Evolutionary conservation across 73 alveolate species (phyloP).

Genomic region (Tetrahymena borealis): DNA sequence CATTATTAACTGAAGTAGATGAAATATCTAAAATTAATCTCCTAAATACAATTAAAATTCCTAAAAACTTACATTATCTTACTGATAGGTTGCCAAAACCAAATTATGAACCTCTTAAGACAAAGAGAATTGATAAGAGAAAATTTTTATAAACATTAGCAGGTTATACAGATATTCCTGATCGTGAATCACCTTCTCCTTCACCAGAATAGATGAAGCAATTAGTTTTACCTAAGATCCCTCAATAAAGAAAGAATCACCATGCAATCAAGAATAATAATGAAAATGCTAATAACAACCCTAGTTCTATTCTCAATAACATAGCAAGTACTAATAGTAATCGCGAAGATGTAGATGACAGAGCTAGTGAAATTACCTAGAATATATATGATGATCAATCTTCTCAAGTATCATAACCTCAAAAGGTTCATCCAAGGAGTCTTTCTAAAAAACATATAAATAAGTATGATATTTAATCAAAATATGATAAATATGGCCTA

Average conservation of each 20-base stretch:
- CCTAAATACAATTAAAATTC: constrained; percentile 58
- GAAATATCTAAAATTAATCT: constrained; percentile 51
- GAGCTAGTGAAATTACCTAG: background rate
- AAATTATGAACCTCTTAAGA: constrained; percentile 43
- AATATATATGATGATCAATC: background rate
- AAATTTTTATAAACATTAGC: constrained; percentile 28
- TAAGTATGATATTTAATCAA: background rate
- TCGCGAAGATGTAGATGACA: background rate
- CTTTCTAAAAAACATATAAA: background rate
- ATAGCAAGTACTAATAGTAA: background rate
- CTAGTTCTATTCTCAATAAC: background rate
- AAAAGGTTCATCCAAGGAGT: background rate
- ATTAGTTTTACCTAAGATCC: background rate
- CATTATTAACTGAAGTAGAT: constrained; percentile 24
- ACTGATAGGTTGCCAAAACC: constrained; percentile 65
- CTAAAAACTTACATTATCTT: constrained; percentile 54
- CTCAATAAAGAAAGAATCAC: background rate
- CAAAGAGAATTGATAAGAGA: constrained; percentile 29
- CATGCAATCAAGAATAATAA: background rate
- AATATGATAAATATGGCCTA: background rate
- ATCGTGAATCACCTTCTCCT: background rate
- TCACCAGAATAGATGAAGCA: background rate
- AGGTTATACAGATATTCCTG: constrained; percentile 5
- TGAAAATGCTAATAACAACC: background rate
- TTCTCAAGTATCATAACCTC: background rate